phyloP scores from a whole-genome alignment of 257 asterid species.

The Solanum okadae region DNA sequence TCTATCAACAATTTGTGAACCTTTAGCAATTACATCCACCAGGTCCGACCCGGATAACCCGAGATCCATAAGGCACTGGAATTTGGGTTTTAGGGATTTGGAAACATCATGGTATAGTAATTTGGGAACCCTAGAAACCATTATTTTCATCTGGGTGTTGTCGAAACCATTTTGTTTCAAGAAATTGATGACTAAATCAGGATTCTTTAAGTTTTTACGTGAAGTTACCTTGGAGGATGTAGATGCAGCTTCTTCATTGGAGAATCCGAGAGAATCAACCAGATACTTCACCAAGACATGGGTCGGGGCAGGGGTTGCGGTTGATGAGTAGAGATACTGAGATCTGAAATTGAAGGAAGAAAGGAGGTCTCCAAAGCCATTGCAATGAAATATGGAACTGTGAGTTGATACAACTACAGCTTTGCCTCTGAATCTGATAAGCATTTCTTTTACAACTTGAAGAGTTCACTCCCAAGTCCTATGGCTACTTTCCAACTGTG shows the following conservation, averaged over 20 bases:
- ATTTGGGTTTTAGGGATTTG: conserved; percentile 6
- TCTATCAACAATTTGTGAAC: neutral
- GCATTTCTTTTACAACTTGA: no score
- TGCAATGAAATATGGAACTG: no score
- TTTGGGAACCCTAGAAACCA: neutral
- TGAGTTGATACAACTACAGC: no score
- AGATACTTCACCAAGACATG: no score
- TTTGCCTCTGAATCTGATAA: no score
- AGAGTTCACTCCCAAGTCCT: no score
- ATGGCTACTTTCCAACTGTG: no score
- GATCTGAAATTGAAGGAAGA: no score
- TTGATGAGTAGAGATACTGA: no score
- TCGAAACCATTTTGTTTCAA: neutral
- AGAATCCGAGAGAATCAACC: neutral
- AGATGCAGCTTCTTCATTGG: conserved; percentile 2
- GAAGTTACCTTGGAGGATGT: neutral
- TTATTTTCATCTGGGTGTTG: neutral
- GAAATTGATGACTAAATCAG: conserved; percentile 4
- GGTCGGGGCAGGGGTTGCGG: no score
- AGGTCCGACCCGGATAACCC: neutral
- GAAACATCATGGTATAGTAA: neutral
- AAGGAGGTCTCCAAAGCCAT: no score
- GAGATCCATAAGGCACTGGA: neutral
- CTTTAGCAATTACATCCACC: neutral
- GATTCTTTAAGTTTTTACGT: neutral